phyloP scores from a whole-genome alignment of 331 rosid species.

The Ulmus americana region DNA sequence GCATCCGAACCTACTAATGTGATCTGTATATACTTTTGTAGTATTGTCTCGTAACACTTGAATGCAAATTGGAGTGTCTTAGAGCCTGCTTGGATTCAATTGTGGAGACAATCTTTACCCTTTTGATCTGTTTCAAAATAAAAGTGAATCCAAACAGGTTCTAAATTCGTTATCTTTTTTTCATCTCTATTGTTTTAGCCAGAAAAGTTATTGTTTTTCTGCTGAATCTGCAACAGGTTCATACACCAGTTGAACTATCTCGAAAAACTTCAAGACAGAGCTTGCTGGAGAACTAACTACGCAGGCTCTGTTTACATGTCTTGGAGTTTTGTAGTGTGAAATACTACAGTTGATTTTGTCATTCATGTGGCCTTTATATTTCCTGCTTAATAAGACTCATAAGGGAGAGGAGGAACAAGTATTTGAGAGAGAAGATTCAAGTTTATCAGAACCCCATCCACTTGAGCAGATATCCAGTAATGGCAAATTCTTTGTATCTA shows the following conservation, averaged over 20 bases:
- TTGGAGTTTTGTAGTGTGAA: conserved; percentile 19
- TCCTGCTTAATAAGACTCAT: conserved; percentile 60
- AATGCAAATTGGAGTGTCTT: background rate
- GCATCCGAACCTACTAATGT: background rate
- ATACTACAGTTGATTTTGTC: conserved; percentile 24
- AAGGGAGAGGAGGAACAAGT: conserved; percentile 40
- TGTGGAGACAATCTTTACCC: background rate
- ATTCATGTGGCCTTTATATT: conserved; percentile 81
- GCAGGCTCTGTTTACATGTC: background rate
- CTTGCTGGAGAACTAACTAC: background rate
- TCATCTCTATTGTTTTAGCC: background rate
- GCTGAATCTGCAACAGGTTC: conserved; percentile 23
- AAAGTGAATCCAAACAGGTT: background rate
- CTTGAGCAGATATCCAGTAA: conserved; percentile 32
- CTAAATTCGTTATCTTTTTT: background rate
- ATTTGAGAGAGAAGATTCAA: conserved; percentile 36
- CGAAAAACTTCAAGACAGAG: background rate
- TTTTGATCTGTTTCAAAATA: background rate
- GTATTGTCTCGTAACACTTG: background rate
- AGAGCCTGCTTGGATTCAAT: too few relatives aligned
- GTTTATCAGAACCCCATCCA: conserved; percentile 36
- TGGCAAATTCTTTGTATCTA: conserved; percentile 30
- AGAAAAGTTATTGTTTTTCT: background rate
- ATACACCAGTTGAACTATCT: background rate
- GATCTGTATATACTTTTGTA: background rate